Conservation (phyloP, 148 eudicot species). For the Camellia granthamiana region DNA sequence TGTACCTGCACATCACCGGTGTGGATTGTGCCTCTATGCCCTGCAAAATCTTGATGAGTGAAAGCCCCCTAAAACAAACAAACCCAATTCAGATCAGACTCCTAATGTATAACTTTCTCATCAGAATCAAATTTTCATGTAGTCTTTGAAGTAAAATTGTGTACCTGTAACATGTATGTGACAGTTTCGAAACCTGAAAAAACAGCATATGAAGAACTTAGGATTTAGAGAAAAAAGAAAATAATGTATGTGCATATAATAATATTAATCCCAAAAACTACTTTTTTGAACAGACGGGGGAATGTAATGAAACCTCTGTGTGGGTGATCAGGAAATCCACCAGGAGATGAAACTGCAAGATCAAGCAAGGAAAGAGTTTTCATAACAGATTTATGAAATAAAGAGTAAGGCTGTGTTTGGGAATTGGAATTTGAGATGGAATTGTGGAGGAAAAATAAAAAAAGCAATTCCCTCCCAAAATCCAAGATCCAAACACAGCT, state of each 20-base stretch:
- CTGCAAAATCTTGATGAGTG: slow-evolving; percentile 92
- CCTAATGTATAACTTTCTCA: neutral
- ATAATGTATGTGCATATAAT: neutral
- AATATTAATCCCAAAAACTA: neutral
- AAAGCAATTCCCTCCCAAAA: no score
- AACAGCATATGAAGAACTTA: neutral
- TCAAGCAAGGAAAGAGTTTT: neutral
- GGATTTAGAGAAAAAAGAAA: neutral
- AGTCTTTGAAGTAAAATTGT: neutral
- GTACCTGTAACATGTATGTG: slow-evolving; percentile 88
- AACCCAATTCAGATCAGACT: neutral
- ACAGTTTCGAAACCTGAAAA: slow-evolving; percentile 93
- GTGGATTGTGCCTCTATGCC: slow-evolving; percentile 74
- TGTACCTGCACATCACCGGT: slow-evolving; percentile 90
- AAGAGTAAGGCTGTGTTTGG: neutral
- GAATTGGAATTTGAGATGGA: no score
- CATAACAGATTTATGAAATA: neutral
- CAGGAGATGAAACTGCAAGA: slow-evolving; percentile 77
- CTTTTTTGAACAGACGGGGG: neutral
- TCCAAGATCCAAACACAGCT: no score
- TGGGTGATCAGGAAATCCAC: slow-evolving; percentile 98
- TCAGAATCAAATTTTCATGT: neutral
- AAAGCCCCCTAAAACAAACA: slow-evolving; percentile 60
- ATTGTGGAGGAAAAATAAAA: no score
- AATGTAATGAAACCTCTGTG: slow-evolving; percentile 60